Evolutionary conservation across 2,329 filamentous ascomycete species (phyloP).

Genomic region (Penicillium sp.): DNA sequence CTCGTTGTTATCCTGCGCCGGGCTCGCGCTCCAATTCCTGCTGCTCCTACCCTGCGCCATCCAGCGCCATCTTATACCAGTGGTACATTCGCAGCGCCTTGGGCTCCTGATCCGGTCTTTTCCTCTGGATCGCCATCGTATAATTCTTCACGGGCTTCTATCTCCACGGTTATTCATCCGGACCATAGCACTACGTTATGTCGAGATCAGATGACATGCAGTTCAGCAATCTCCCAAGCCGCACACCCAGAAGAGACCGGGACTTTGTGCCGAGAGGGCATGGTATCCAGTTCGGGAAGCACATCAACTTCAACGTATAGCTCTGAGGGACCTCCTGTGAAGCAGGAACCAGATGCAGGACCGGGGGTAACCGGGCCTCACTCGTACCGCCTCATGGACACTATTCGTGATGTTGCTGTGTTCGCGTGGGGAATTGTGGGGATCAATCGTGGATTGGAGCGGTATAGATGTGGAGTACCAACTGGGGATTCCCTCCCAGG

Average conservation of each 20-base stretch:
- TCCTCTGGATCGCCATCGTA: constrained; percentile 20
- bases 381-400: constrained; percentile 68
- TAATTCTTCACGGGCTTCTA: background rate
- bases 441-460: constrained; percentile 69
- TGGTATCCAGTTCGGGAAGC: constrained; percentile 41
- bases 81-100: constrained; percentile 76
- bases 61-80: constrained; percentile 51
- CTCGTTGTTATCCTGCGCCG: constrained; percentile 76
- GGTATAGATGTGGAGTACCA: constrained; percentile 62
- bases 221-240: constrained; percentile 11
- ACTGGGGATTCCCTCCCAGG: constrained; percentile 50
- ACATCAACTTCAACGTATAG: background rate
- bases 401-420: constrained; percentile 81
- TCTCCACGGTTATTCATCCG: background rate
- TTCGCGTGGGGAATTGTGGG: constrained; percentile 60
- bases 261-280: constrained; percentile 32
- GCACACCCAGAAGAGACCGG: constrained; percentile 31
- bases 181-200: background rate
- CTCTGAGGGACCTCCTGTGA: background rate
- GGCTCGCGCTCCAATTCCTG: constrained; percentile 66
- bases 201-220: background rate
- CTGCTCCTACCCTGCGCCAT: constrained; percentile 43
- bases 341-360: background rate
- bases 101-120: constrained; percentile 66
- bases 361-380: constrained; percentile 43